These are phyloP conservation scores for Xylaria multiplex DNA, from an alignment of 2,329 filamentous ascomycete genomes.

Conservation along the genomic window DNA sequence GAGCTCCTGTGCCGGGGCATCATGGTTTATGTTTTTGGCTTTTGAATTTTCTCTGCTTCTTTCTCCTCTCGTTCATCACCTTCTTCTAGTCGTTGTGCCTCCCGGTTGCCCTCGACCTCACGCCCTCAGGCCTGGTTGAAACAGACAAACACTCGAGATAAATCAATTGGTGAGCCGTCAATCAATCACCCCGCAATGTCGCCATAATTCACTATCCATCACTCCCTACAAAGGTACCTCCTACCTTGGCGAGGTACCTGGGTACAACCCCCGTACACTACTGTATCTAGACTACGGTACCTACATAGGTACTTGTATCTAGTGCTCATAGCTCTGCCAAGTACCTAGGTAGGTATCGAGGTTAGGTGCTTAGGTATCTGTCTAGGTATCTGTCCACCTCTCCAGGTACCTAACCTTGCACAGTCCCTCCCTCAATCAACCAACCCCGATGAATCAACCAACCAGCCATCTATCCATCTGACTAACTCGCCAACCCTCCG, in stretches of 20 bases:
- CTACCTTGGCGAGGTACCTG: neutral
- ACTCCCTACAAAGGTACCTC: neutral
- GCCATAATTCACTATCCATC: neutral
- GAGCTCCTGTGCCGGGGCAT: slow-evolving; percentile 9
- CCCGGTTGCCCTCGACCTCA: neutral
- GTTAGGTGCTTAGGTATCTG: too few species aligned
- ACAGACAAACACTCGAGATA: neutral
- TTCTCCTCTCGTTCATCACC: slow-evolving; percentile 2
- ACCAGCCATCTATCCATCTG: neutral
- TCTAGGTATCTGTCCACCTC: too few species aligned
- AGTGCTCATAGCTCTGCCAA: too few species aligned
- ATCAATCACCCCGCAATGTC: slow-evolving; percentile 1
- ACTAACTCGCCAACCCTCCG: neutral
- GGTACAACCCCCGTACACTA: neutral
- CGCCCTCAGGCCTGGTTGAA: neutral
- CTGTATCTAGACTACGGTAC: too few species aligned
- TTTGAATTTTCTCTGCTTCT: neutral
- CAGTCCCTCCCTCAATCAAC: too few species aligned
- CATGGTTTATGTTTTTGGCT: neutral
- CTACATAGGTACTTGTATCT: too few species aligned
- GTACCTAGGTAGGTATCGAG: too few species aligned
- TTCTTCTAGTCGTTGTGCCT: neutral
- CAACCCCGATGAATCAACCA: slow-evolving; percentile 4
- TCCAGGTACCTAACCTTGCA: too few species aligned
- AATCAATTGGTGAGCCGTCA: neutral